Evolutionary conservation across 805 yeast genomes (phyloP), one percentile per base, ranked within the genome.

Genomic region (Ogataea pini): DNA sequence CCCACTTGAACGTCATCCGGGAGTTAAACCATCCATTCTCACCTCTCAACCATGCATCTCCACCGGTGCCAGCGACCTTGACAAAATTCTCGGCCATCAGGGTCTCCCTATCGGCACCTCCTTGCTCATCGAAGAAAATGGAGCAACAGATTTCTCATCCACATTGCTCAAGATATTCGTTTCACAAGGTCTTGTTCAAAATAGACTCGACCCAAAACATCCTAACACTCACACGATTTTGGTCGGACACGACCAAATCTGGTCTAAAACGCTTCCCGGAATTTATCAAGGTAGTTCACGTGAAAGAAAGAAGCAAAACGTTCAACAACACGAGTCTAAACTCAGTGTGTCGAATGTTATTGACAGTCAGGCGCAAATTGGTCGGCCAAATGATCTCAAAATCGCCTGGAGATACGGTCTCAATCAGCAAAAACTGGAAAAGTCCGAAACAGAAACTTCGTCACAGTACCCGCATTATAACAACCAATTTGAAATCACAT

Each of bases 361-460:
- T 2, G 78, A 77, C 51, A 61, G 63, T 18, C 55, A 47, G 51
- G 59, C 46, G 8, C 47, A 31, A 12, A 49, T 43, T n/a, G 42
- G 31, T 33, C 36, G 42, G 33, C 42, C 40, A 31, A 62, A 69
- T 5, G 88, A 85, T 54, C 71, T 91, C 76, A 87, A 84, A 62
- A 91, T 91, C 56, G 97, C 98, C 1, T 91, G 98, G 98, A 78
- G 97, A 59, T 91, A 91, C 61, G 94, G 92, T 0, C 58, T 77
- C 42, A 68, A 73, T 46, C 72, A 72, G 19, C 71, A 72, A 42
- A 69, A 67, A 47, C 57, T 60, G 44, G 63, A 55, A 56, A 60
- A 49, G 33, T 53, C 39, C 47, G 59, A 50, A 39, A 44, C 44
- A 6, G 65, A 58, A 10, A 65, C 66, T 33, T 73, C 50, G 13